Evolutionary conservation across 106 monocot species (phyloP).

Genomic region (Dendrobium chrysotoxum): DNA sequence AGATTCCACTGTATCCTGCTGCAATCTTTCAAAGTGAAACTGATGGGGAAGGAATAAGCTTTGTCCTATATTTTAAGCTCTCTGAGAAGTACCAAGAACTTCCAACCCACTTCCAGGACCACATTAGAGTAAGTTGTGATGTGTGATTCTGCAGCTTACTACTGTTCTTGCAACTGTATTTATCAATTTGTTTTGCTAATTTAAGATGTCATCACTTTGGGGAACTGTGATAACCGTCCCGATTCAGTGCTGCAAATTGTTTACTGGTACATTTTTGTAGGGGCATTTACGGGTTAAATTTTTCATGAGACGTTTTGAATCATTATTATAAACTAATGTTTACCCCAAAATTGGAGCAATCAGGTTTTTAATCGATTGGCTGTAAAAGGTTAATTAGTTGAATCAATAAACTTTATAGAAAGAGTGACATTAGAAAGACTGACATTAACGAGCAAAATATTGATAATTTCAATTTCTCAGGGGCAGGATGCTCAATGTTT

Average conservation of each 20-base stretch:
- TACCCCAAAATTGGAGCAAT: too few relatives aligned
- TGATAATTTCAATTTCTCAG: too few relatives aligned
- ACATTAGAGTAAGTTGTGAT: conserved; percentile 41
- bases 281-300: not conserved
- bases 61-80: conserved; percentile 58
- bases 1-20: conserved; percentile 68
- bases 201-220: not conserved
- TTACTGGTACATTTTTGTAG: not conserved
- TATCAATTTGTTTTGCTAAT: not conserved
- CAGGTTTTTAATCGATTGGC: too few relatives aligned
- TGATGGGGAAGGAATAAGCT: conserved; percentile 71
- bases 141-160: not conserved
- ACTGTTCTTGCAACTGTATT: not conserved
- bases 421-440: too few relatives aligned
- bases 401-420: too few relatives aligned
- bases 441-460: too few relatives aligned
- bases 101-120: conserved; percentile 55
- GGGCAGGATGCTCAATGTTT: not conserved
- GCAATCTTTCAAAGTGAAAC: conserved; percentile 58
- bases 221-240: not conserved
- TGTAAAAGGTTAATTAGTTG: too few relatives aligned
- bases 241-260: not conserved
- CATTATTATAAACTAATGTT: not conserved
- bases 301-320: not conserved
- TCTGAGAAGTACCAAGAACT: conserved; percentile 51